These are phyloP conservation scores for Platanthera guangdongensis DNA, from an alignment of 106 monocot species.

Conservation along the genomic window DNA sequence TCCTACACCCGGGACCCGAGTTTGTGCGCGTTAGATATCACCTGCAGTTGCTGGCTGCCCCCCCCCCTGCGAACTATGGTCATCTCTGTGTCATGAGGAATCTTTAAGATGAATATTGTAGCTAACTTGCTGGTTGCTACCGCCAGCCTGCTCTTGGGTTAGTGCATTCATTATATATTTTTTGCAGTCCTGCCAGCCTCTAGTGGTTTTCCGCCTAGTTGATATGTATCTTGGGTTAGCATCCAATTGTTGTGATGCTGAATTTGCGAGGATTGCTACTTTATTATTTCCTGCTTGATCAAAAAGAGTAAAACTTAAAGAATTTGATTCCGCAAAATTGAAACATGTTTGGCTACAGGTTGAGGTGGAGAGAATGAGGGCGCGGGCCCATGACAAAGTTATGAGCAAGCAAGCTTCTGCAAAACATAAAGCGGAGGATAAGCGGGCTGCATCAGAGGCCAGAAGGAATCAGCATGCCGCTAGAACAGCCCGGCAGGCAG, in stretches of 20 bases:
- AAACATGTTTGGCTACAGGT: conserved; percentile 15
- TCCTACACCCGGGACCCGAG: too few relatives aligned
- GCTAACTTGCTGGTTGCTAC: too few relatives aligned
- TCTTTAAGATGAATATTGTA: too few relatives aligned
- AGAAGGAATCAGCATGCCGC: conserved; percentile 38
- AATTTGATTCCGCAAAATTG: background rate
- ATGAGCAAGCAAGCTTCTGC: conserved; percentile 39
- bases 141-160: too few relatives aligned
- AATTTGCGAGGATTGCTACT: background rate
- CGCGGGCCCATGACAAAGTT: conserved; percentile 36
- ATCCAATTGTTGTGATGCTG: background rate
- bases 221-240: too few relatives aligned
- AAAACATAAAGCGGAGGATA: conserved; percentile 47
- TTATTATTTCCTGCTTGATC: background rate
- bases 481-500: conserved; percentile 35
- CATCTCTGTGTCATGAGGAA: too few relatives aligned
- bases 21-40: too few relatives aligned
- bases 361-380: conserved; percentile 54
- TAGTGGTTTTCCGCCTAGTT: too few relatives aligned
- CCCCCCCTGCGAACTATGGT: too few relatives aligned
- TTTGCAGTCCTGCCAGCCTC: too few relatives aligned
- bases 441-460: conserved; percentile 41
- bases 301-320: background rate
- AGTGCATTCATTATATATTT: too few relatives aligned
- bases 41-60: too few relatives aligned